Evolutionary conservation across 106 monocot species (phyloP).

Genomic region (Acorus calamus): DNA sequence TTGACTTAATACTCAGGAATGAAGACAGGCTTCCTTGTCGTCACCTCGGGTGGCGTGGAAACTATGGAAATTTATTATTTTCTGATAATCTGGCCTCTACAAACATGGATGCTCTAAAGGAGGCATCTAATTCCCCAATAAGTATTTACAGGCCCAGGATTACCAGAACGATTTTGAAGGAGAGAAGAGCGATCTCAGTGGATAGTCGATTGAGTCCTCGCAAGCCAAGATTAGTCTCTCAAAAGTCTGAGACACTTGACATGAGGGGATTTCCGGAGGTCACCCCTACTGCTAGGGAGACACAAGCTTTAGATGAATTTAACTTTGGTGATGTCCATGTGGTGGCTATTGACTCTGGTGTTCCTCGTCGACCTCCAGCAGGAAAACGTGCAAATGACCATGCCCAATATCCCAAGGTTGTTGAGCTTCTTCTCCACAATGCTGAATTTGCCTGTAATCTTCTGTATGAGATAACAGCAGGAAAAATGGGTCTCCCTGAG

Average conservation of each 20-base stretch:
- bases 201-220: slow-evolving; percentile 15
- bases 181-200: slow-evolving; percentile 40
- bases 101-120: slow-evolving; percentile 23
- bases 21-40: slow-evolving; percentile 85
- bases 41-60: slow-evolving; percentile 94
- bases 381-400: slow-evolving; percentile 77
- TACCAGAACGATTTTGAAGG: slow-evolving; percentile 25
- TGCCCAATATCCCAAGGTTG: slow-evolving; percentile 67
- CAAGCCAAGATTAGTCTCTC: slow-evolving; percentile 12
- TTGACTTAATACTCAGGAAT: slow-evolving; percentile 86
- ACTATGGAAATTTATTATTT: slow-evolving; percentile 64
- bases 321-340: slow-evolving; percentile 30
- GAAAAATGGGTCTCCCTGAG: slow-evolving; percentile 51
- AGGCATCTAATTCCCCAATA: slow-evolving; percentile 16
- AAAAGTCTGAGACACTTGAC: slow-evolving; percentile 8
- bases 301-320: slow-evolving; percentile 7
- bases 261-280: background rate
- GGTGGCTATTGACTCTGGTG: slow-evolving; percentile 84
- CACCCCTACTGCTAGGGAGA: background rate
- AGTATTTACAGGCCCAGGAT: slow-evolving; percentile 14
- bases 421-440: slow-evolving; percentile 76
- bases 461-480: slow-evolving; percentile 70
- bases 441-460: slow-evolving; percentile 49
- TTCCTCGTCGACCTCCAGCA: slow-evolving; percentile 80
- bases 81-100: slow-evolving; percentile 22